Conservation (phyloP, 2,329 filamentous ascomycete genomes). For the Fusarium protoensiforme region DNA sequence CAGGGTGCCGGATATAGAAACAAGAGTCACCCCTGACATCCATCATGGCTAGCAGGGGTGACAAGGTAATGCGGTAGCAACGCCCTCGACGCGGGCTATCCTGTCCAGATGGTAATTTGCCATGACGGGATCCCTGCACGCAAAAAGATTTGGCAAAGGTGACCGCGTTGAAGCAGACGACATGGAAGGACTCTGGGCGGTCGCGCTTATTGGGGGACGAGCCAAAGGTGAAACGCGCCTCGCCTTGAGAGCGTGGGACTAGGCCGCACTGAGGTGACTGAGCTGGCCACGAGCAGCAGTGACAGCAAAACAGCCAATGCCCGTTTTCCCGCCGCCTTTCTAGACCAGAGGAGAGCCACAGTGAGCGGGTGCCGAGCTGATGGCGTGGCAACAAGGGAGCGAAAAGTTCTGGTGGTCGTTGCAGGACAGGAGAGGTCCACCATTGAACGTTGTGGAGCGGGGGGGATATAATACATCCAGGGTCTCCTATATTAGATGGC, state of each 20-base stretch:
- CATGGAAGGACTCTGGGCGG: conserved; percentile 31
- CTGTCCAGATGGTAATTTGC: conserved; percentile 41
- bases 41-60: conserved; percentile 39
- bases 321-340: conserved; percentile 30
- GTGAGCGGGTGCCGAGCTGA: conserved; percentile 33
- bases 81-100: conserved; percentile 33
- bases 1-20: conserved; percentile 63
- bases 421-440: conserved; percentile 37
- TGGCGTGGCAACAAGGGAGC: conserved; percentile 41
- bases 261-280: conserved; percentile 34
- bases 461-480: conserved; percentile 45
- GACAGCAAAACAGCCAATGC: conserved; percentile 27
- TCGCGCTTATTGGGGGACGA: conserved; percentile 41
- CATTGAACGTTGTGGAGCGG: conserved; percentile 35
- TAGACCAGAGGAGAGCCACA: conserved; percentile 23
- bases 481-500: conserved; percentile 46
- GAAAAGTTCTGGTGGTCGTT: conserved; percentile 39
- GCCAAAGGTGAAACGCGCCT: conserved; percentile 43
- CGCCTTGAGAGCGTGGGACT: conserved; percentile 39
- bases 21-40: conserved; percentile 48
- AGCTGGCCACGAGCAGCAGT: conserved; percentile 37
- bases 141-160: conserved; percentile 29
- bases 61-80: conserved; percentile 29
- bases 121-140: conserved; percentile 33
- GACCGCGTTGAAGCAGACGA: conserved; percentile 31